Evolutionary conservation across 2,329 filamentous ascomycete species (phyloP), one percentile per base, ranked within the genome.

Genomic region (Parafenestella ontariensis): DNA sequence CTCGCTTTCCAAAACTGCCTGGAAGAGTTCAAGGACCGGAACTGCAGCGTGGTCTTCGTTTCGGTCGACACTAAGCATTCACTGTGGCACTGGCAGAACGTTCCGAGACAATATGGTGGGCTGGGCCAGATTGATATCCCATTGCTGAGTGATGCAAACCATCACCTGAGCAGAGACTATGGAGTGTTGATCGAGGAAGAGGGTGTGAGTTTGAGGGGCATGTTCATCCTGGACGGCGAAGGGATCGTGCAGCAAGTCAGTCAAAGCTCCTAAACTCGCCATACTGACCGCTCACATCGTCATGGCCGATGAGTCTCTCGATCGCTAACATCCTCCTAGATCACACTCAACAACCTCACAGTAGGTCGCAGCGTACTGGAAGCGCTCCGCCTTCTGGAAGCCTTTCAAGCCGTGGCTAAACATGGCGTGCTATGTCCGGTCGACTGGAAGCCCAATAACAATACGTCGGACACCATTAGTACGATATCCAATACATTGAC

Each of bases 31-130:
- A 60, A 54, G 13, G 63, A 70, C 34, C 59, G 66, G 18, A 60
- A 66, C 23, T 69, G 64, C 47, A 62, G 58, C 17, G 54, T 72
- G 10, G 57, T 64, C 1, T 73, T 72, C 45, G 56, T 71, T 13
- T 65, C 61, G 5, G 68, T 70, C n/a, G 70, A 72, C 46, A 69
- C 68, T 1, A 70, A 72, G 44, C 66, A 73, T 48, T 58, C 56
- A 1, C 34, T 72, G 9, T 69, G 65, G 65, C 66, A 69, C 41
- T 73, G 68, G 69, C 62, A 70, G 49, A 70, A 68, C 28, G 62
- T 70, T 6, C 69, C 68, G 1, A 46, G 63, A 15, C 61, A 66
- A 45, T 72, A 68, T 55, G 69, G 69, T 9, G 69, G 70, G 9
- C 43, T 73, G 10, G 68, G 68, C 1, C 51, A 64, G 18, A 63